Conservation (phyloP, 2,329 filamentous ascomycete genomes). For the Talaromyces rugulosus region DNA sequence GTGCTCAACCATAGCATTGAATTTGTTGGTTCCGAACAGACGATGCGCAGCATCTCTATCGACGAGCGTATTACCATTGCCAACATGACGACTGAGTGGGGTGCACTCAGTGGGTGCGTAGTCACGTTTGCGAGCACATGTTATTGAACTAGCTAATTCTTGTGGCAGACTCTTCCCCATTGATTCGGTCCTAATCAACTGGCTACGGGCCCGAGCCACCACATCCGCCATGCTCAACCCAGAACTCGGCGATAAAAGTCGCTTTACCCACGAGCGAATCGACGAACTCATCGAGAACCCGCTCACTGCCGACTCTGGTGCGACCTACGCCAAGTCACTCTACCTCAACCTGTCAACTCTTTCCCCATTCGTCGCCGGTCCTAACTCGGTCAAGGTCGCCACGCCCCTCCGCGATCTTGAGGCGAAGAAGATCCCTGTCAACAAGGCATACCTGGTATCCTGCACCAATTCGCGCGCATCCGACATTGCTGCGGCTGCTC, state of each 20-base stretch:
- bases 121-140: neutral
- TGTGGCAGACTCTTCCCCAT: constrained; percentile 64
- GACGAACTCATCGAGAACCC: constrained; percentile 67
- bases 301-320: constrained; percentile 68
- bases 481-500: constrained; percentile 76
- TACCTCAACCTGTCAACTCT: constrained; percentile 79
- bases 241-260: constrained; percentile 45
- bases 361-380: constrained; percentile 78
- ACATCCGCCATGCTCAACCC: constrained; percentile 58
- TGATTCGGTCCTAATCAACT: constrained; percentile 65
- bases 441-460: constrained; percentile 83
- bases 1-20: constrained; percentile 90
- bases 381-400: constrained; percentile 85
- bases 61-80: constrained; percentile 65
- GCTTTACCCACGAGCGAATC: constrained; percentile 68
- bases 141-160: neutral
- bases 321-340: constrained; percentile 76
- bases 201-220: constrained; percentile 75
- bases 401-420: constrained; percentile 73
- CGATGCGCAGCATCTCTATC: constrained; percentile 66
- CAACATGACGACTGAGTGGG: constrained; percentile 84
- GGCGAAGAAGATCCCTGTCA: constrained; percentile 66
- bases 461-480: constrained; percentile 85
- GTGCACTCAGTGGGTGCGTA: constrained; percentile 57
- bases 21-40: constrained; percentile 76